These are phyloP conservation scores for Akanthomyces lecanii DNA, from an alignment of 2,329 filamentous ascomycete genomes.

Conservation along the genomic window DNA sequence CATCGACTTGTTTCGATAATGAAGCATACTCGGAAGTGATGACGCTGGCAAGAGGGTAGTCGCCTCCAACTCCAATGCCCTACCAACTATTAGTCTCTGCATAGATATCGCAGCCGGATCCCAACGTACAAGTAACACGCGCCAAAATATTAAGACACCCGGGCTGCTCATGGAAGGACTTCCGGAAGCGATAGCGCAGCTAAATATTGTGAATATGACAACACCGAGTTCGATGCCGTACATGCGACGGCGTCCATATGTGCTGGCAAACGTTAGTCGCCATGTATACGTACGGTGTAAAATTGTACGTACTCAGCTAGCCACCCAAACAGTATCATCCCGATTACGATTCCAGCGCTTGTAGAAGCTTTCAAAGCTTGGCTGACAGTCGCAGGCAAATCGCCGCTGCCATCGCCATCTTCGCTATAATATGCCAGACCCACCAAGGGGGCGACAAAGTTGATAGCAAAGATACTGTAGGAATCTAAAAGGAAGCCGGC, in stretches of 20 bases:
- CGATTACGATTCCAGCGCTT: conserved; percentile 72
- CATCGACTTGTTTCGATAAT: conserved; percentile 10
- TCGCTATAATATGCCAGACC: conserved; percentile 72
- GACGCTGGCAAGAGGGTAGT: conserved; percentile 76
- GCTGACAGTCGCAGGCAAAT: conserved; percentile 60
- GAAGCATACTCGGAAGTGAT: conserved; percentile 66
- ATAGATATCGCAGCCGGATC: background rate
- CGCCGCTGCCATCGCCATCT: conserved; percentile 43
- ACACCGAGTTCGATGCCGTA: conserved; percentile 74
- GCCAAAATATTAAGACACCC: conserved; percentile 67
- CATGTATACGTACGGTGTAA: background rate
- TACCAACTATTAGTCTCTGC: conserved; percentile 20
- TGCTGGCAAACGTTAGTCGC: conserved; percentile 27
- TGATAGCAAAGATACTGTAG: conserved; percentile 79
- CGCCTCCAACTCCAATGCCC: conserved; percentile 74
- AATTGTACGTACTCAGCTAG: conserved; percentile 55
- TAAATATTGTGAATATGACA: conserved; percentile 66
- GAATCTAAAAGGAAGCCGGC: conserved; percentile 82
- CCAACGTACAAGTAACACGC: conserved; percentile 61
- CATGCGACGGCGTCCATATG: conserved; percentile 73
- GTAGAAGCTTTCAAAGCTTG: conserved; percentile 80
- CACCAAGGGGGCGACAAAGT: conserved; percentile 65
- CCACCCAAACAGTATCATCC: conserved; percentile 73
- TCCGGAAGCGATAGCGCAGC: conserved; percentile 58
- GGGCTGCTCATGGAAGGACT: conserved; percentile 58